A percentile compares a stretch with the other conserved stretches of the same genome.
Conservation (phyloP, 2,329 filamentous ascomycete species). For the Fusarium cyanostomum region DNA sequence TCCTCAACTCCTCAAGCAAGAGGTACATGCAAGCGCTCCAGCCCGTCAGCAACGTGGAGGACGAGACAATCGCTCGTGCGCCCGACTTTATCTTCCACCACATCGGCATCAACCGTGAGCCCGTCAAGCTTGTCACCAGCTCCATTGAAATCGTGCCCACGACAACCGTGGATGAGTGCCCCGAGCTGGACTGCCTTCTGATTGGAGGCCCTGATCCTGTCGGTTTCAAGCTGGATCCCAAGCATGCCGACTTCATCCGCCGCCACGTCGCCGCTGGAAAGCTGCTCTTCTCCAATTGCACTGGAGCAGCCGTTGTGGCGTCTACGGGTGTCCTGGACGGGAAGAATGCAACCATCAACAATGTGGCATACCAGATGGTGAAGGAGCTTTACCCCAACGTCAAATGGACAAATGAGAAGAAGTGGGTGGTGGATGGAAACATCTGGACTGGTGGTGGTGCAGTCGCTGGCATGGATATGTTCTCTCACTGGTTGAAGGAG, state of each 20-base stretch:
- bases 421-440: slow-evolving; percentile 57
- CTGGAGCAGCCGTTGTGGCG: slow-evolving; percentile 47
- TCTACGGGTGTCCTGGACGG: slow-evolving; percentile 54
- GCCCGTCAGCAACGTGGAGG: slow-evolving; percentile 25
- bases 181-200: slow-evolving; percentile 51
- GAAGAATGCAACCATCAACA: slow-evolving; percentile 54
- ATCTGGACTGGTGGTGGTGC: slow-evolving; percentile 59
- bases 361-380: slow-evolving; percentile 44
- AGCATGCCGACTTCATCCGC: slow-evolving; percentile 46
- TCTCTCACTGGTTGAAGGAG: slow-evolving; percentile 52
- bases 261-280: slow-evolving; percentile 50
- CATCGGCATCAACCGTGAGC: slow-evolving; percentile 46
- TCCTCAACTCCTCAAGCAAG: slow-evolving; percentile 43
- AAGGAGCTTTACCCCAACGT: slow-evolving; percentile 50
- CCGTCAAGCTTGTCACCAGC: slow-evolving; percentile 30
- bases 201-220: slow-evolving; percentile 46
- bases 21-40: slow-evolving; percentile 15
- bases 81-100: slow-evolving; percentile 48
- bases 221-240: slow-evolving; percentile 42
- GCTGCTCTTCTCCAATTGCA: slow-evolving; percentile 50
- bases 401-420: slow-evolving; percentile 54
- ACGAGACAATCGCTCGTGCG: slow-evolving; percentile 35
- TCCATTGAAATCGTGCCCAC: slow-evolving; percentile 42
- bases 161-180: slow-evolving; percentile 46
- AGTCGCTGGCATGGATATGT: slow-evolving; percentile 57